These are phyloP conservation scores for Wallacemonas sp. DNA, from an alignment of 208 protist genomes.

Conservation along the genomic window DNA sequence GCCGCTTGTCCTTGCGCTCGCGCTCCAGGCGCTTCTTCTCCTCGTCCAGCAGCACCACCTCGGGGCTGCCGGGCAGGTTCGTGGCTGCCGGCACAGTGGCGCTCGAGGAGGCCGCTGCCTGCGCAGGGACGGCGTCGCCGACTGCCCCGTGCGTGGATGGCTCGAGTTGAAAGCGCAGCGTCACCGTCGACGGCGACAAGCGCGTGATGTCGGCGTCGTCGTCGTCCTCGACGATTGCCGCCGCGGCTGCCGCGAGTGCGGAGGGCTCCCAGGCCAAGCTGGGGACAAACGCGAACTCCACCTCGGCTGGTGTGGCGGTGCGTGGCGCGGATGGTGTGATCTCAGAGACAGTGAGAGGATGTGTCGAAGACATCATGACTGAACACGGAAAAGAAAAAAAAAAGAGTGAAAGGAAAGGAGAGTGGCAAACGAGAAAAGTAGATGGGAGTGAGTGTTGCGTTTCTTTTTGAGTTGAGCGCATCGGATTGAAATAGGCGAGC, in stretches of 20 bases:
- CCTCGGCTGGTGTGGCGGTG: neutral
- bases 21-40: constrained; percentile 3
- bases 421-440: neutral
- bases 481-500: no score
- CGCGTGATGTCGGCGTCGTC: neutral
- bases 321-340: neutral
- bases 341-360: no score
- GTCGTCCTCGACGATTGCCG: neutral
- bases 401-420: neutral
- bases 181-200: neutral
- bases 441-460: no score
- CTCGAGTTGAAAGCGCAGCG: constrained; percentile 6
- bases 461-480: no score
- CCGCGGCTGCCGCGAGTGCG: neutral
- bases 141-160: neutral
- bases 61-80: neutral
- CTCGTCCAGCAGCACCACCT: neutral
- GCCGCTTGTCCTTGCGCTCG: constrained; percentile 7
- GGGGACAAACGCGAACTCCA: neutral
- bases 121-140: neutral
- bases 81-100: no score
- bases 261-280: neutral
- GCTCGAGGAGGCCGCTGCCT: neutral
- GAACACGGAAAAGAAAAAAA: neutral
- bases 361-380: no score